Conservation (phyloP, 202 grass and related monocot species). For the Brachypodium distachyon region DNA sequence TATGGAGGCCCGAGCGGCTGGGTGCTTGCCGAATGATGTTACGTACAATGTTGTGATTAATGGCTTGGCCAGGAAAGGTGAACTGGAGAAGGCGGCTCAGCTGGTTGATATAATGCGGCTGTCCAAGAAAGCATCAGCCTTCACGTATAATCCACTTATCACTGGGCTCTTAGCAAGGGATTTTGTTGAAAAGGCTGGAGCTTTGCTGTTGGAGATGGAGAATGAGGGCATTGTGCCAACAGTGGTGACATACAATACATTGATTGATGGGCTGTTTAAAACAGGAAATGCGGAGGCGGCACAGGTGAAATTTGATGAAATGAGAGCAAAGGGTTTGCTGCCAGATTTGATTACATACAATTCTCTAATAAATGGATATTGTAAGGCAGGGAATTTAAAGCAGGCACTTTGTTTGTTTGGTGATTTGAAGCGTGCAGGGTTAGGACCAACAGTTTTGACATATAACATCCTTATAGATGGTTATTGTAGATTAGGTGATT, state of each 20-base stretch:
- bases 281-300: conserved; percentile 36
- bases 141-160: conserved; percentile 80
- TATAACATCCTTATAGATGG: conserved; percentile 84
- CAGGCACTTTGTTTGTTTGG: conserved; percentile 53
- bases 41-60: conserved; percentile 75
- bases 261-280: conserved; percentile 69
- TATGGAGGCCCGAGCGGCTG: conserved; percentile 29
- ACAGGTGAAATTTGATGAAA: conserved; percentile 50
- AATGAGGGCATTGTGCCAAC: conserved; percentile 37
- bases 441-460: conserved; percentile 52
- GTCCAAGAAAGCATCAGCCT: conserved; percentile 41
- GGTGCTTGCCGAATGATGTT: conserved; percentile 62
- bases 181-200: conserved; percentile 31
- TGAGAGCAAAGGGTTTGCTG: conserved; percentile 46
- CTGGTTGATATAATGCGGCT: conserved; percentile 46
- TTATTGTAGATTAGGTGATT: conserved; percentile 55
- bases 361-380: conserved; percentile 65
- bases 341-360: conserved; percentile 63
- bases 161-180: conserved; percentile 43
- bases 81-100: conserved; percentile 49
- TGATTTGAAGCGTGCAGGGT: conserved; percentile 47
- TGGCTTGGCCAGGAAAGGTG: conserved; percentile 66
- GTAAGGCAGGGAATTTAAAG: conserved; percentile 37
- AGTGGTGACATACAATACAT: conserved; percentile 63
- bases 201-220: conserved; percentile 63